Evolutionary conservation across 441 rosid species (phyloP).

Genomic region (Caryocar brasiliense): DNA sequence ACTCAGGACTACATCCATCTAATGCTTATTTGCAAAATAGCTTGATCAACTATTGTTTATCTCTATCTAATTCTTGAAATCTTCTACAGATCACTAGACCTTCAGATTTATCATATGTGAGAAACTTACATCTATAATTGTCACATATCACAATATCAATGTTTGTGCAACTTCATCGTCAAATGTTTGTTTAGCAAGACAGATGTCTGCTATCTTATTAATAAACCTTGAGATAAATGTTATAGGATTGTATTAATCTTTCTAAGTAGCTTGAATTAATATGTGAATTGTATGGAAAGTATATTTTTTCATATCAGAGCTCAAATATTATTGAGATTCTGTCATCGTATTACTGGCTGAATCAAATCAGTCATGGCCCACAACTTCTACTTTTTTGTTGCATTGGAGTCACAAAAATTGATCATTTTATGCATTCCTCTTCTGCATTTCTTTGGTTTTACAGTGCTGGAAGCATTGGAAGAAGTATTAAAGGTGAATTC

Average conservation of each 20-base stretch:
- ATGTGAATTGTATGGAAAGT: too few species aligned
- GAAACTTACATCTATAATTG: not conserved
- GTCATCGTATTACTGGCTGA: not conserved
- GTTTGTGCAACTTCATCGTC: too few species aligned
- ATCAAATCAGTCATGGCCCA: not conserved
- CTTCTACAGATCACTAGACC: too few species aligned
- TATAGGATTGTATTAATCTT: too few species aligned
- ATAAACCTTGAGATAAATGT: too few species aligned
- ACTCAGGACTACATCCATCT: too few species aligned
- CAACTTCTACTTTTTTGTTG: not conserved
- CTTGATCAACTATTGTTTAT: too few species aligned
- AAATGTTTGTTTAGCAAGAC: too few species aligned
- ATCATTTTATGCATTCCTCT: not conserved
- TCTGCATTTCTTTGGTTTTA: not conserved
- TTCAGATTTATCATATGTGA: not conserved
- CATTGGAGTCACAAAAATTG: not conserved
- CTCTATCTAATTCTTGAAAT: not conserved
- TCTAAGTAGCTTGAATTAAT: too few species aligned
- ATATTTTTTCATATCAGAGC: not conserved
- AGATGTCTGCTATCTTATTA: too few species aligned
- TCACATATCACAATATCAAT: not conserved
- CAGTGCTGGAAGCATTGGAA: slow-evolving; percentile 89
- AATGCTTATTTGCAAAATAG: too few species aligned
- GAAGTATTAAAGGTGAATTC: slow-evolving; percentile 88
- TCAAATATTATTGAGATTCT: not conserved